These are phyloP conservation scores for Penicillium sp. DNA, from an alignment of 2,329 filamentous ascomycete genomes.

Conservation along the genomic window DNA sequence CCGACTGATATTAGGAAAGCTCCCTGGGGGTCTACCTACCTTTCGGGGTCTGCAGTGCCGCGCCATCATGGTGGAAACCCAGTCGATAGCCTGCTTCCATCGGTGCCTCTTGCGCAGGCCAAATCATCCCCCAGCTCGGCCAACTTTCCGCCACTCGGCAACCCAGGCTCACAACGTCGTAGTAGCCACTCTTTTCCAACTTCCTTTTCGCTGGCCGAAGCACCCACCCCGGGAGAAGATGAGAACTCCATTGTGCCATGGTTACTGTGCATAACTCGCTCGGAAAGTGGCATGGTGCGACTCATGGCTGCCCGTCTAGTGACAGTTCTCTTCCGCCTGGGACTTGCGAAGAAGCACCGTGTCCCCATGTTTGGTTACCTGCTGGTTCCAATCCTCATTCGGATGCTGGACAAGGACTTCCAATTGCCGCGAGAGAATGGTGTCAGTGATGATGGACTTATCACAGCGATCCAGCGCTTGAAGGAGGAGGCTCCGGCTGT, in stretches of 20 bases:
- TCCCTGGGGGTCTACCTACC: slow-evolving; percentile 52
- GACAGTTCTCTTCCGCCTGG: slow-evolving; percentile 64
- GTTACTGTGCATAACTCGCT: slow-evolving; percentile 62
- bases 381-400: slow-evolving; percentile 65
- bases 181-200: slow-evolving; percentile 36
- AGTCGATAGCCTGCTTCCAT: slow-evolving; percentile 63
- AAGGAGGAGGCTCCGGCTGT: slow-evolving; percentile 69
- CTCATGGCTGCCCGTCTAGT: slow-evolving; percentile 67
- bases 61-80: slow-evolving; percentile 49
- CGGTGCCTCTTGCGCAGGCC: slow-evolving; percentile 35
- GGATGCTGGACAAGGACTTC: slow-evolving; percentile 57
- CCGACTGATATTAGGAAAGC: slow-evolving; percentile 47
- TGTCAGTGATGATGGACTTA: slow-evolving; percentile 35
- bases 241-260: slow-evolving; percentile 71
- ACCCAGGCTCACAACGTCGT: slow-evolving; percentile 35
- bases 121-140: slow-evolving; percentile 31
- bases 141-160: slow-evolving; percentile 54
- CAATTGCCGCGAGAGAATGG: slow-evolving; percentile 39
- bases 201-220: slow-evolving; percentile 34
- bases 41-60: slow-evolving; percentile 49
- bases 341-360: slow-evolving; percentile 60
- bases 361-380: slow-evolving; percentile 62
- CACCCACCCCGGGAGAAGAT: slow-evolving; percentile 51
- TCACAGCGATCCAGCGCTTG: slow-evolving; percentile 49
- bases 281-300: slow-evolving; percentile 54